Evolutionary conservation across 2,329 filamentous ascomycete genomes (phyloP).

Genomic region (Xenoacremonium recifei): DNA sequence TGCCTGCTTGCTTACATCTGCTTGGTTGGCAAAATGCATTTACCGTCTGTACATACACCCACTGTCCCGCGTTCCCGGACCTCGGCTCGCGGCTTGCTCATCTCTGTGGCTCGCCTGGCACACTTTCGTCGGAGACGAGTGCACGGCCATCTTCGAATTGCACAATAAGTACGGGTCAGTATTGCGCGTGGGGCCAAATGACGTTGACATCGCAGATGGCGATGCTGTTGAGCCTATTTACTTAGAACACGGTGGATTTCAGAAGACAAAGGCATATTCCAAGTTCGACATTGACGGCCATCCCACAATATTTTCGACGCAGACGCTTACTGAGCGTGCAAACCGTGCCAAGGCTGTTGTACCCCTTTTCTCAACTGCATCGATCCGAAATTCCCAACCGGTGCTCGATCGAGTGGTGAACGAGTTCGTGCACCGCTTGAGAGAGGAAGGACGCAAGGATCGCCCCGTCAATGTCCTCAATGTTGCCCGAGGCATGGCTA

Average conservation of each 20-base stretch:
- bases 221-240: conserved; percentile 50
- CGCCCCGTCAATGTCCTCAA: conserved; percentile 42
- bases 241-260: conserved; percentile 49
- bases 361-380: conserved; percentile 47
- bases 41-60: conserved; percentile 6
- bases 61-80: conserved; percentile 8
- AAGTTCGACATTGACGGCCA: conserved; percentile 59
- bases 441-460: conserved; percentile 26
- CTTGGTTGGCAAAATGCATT: neutral
- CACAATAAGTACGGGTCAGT: conserved; percentile 34
- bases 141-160: conserved; percentile 12
- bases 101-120: conserved; percentile 9
- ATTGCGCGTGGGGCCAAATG: conserved; percentile 36
- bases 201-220: conserved; percentile 41
- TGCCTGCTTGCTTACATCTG: neutral
- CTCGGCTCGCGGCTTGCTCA: conserved; percentile 2
- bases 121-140: conserved; percentile 11
- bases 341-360: conserved; percentile 48
- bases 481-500: conserved; percentile 45
- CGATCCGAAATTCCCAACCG: conserved; percentile 28
- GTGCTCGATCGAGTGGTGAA: conserved; percentile 19
- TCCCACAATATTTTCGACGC: conserved; percentile 51
- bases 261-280: conserved; percentile 48
- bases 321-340: conserved; percentile 38
- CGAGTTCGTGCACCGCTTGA: conserved; percentile 38